Evolutionary conservation across 441 rosid species (phyloP).

Genomic region (Pelargonium fulgidum): DNA sequence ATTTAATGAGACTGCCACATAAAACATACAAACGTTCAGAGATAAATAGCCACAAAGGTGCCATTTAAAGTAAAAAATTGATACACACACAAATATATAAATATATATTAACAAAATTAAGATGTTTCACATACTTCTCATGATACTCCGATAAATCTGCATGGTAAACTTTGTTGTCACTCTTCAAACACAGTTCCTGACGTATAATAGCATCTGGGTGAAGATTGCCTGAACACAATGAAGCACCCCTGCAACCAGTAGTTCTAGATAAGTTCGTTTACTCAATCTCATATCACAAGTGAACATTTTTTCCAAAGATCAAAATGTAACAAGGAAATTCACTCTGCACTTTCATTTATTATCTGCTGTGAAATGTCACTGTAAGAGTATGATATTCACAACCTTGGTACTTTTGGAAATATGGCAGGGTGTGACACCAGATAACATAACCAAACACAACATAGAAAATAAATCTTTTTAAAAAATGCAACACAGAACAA

Average conservation of each 20-base stretch:
- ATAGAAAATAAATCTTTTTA: too few relatives aligned
- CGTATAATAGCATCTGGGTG: conserved; percentile 74
- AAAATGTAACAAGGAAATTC: not conserved
- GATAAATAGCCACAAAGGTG: conserved; percentile 14
- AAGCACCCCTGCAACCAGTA: conserved; percentile 63
- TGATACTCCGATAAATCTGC: conserved; percentile 66
- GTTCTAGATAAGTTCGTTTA: conserved; percentile 21
- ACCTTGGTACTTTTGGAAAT: too few relatives aligned
- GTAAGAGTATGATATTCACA: too few relatives aligned
- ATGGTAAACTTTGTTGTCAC: conserved; percentile 46
- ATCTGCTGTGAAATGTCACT: too few relatives aligned
- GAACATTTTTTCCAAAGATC: conserved; percentile 10
- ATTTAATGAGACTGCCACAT: conserved; percentile 61
- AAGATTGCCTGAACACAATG: conserved; percentile 61
- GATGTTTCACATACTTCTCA: conserved; percentile 50
- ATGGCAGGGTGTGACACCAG: too few relatives aligned
- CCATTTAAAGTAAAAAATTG: conserved; percentile 3
- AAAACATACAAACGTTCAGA: conserved; percentile 28
- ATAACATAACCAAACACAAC: too few relatives aligned
- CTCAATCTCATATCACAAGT: conserved; percentile 7
- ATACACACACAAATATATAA: not conserved
- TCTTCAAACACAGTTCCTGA: conserved; percentile 45
- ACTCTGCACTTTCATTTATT: too few relatives aligned
- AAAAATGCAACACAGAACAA: too few relatives aligned
- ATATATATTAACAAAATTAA: not conserved